Evolutionary conservation across 306 rosid species (phyloP).

Genomic region (Rosa lucieae): DNA sequence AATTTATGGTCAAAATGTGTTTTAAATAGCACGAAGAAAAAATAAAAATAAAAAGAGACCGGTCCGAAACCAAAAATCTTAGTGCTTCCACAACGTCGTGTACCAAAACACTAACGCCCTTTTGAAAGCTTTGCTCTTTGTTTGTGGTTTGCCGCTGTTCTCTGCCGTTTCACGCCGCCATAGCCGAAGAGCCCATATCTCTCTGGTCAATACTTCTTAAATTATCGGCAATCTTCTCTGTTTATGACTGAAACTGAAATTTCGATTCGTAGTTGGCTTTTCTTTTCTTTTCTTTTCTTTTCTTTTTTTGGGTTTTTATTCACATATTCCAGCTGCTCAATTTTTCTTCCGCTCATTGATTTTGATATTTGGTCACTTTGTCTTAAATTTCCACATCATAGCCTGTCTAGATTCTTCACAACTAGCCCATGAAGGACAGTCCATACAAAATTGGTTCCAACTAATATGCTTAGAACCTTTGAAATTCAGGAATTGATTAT

Average conservation of each 20-base stretch:
- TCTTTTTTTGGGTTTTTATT: not conserved
- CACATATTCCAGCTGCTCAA: not conserved
- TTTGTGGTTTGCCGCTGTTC: not conserved
- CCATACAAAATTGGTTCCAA: not conserved
- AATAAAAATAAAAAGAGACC: no score
- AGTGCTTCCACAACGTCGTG: no score
- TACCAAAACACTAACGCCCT: not conserved
- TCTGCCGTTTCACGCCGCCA: not conserved
- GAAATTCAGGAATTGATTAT: not conserved
- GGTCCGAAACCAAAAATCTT: no score
- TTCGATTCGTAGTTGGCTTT: not conserved
- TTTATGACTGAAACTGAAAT: not conserved
- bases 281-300: no score
- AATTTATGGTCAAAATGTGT: no score
- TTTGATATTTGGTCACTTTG: not conserved
- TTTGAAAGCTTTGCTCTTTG: not conserved
- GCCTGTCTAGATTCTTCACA: not conserved
- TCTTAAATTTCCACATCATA: not conserved
- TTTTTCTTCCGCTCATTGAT: not conserved
- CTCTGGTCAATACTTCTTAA: not conserved
- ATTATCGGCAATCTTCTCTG: not conserved
- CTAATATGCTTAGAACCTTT: not conserved
- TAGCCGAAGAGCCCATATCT: not conserved
- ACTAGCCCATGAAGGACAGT: no score
- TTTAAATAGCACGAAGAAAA: no score